Percentiles rank a stretch among this genome's conserved stretches.
Evolutionary conservation across 2,329 filamentous ascomycete genomes (phyloP).

Genomic region (Hansfordia pulvinata): DNA sequence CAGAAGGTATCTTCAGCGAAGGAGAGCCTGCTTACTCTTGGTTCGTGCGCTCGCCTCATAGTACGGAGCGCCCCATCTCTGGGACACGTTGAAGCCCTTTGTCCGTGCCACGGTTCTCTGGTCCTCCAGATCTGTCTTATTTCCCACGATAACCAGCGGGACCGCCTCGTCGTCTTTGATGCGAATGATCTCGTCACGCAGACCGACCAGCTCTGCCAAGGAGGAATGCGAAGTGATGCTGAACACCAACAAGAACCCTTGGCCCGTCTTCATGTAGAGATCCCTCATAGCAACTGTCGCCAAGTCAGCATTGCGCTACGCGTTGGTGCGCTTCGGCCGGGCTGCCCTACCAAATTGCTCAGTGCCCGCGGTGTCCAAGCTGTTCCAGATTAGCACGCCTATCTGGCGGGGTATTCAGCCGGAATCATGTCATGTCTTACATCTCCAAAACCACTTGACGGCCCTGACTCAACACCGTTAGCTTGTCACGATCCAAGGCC

Average conservation of each 20-base stretch:
- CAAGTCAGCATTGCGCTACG: too few species aligned
- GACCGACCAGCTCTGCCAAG: conserved; percentile 65
- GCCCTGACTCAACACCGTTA: conserved; percentile 37
- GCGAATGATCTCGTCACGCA: conserved; percentile 80
- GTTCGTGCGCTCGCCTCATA: conserved; percentile 81
- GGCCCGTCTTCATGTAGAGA: conserved; percentile 85
- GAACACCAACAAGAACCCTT: conserved; percentile 85
- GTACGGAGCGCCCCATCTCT: conserved; percentile 79
- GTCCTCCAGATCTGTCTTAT: conserved; percentile 84
- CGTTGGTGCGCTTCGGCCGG: too few species aligned
- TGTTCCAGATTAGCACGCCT: conserved; percentile 21
- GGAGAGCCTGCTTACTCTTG: conserved; percentile 34
- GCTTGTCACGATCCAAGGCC: conserved; percentile 6
- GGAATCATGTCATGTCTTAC: conserved; percentile 31
- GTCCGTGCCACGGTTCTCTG: conserved; percentile 66
- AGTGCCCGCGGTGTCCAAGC: conserved; percentile 79
- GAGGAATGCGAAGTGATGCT: conserved; percentile 79
- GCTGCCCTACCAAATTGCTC: conserved; percentile 75
- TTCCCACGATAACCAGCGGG: conserved; percentile 81
- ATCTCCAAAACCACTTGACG: conserved; percentile 85
- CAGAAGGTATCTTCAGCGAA: neutral
- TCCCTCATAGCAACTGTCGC: conserved; percentile 52
- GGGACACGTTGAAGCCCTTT: conserved; percentile 72
- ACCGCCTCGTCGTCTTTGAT: conserved; percentile 82
- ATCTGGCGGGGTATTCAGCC: conserved; percentile 9